Percentiles rank a stretch among this genome's conserved stretches.
These are phyloP conservation scores for Santalum album DNA, from an alignment of 164 flowering plant species.

Conservation along the genomic window DNA sequence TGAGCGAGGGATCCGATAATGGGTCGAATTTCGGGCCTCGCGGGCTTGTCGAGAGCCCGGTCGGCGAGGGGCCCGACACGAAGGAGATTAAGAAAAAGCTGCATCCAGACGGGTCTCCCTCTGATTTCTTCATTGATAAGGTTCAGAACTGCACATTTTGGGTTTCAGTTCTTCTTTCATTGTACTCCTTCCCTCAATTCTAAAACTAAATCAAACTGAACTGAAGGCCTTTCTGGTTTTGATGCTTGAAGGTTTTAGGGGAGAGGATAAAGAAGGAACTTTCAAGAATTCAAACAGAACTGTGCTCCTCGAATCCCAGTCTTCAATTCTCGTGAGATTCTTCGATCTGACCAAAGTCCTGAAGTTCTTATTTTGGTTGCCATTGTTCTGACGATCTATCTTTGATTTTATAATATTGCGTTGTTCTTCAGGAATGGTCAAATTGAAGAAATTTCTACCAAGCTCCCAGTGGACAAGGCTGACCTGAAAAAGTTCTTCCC, in stretches of 20 bases:
- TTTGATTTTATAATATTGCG: background rate
- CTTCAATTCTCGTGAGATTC: slow-evolving; percentile 50
- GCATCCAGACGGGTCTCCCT: slow-evolving; percentile 60
- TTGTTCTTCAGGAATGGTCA: slow-evolving; percentile 47
- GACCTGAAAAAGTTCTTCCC: slow-evolving; percentile 76
- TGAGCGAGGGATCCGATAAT: slow-evolving; percentile 36
- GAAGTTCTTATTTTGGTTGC: no score
- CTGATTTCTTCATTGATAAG: slow-evolving; percentile 86
- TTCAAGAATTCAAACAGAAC: slow-evolving; percentile 55
- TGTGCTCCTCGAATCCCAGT: slow-evolving; percentile 36
- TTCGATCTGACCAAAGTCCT: background rate
- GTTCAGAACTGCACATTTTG: slow-evolving; percentile 15
- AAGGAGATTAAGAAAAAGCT: slow-evolving; percentile 60
- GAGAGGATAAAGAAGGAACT: slow-evolving; percentile 78
- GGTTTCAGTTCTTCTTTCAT: no score
- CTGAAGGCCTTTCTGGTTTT: background rate
- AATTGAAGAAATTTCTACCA: slow-evolving; percentile 70
- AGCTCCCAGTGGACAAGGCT: slow-evolving; percentile 73
- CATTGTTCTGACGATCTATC: slow-evolving; percentile 1
- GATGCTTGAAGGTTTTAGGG: slow-evolving; percentile 54
- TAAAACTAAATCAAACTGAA: no score
- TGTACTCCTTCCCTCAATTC: background rate
- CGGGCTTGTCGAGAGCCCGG: no score
- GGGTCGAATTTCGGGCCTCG: slow-evolving; percentile 17
- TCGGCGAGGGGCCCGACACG: slow-evolving; percentile 66